Conservation (phyloP, 805 yeast genomes). For the Candida pseudofarinosa region DNA sequence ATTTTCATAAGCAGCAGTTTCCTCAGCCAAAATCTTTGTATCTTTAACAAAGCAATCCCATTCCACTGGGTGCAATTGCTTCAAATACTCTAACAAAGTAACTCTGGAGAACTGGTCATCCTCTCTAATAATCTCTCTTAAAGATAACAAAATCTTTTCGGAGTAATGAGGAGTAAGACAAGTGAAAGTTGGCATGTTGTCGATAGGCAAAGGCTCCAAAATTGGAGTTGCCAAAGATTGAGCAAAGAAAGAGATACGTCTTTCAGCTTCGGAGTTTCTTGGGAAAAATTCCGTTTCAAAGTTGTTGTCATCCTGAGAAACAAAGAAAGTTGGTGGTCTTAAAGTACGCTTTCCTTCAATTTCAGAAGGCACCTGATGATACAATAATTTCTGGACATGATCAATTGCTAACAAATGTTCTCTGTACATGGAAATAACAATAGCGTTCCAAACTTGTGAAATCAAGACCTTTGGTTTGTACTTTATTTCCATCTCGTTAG, state of each 20-base stretch:
- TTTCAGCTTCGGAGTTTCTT: constrained; percentile 94
- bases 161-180: constrained; percentile 85
- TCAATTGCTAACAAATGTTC: constrained; percentile 97
- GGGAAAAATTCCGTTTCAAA: constrained; percentile 98
- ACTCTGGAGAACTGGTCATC: constrained; percentile 59
- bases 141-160: constrained; percentile 72
- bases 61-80: constrained; percentile 52
- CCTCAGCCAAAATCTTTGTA: constrained; percentile 52
- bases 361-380: constrained; percentile 98
- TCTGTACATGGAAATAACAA: constrained; percentile 98
- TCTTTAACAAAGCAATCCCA: constrained; percentile 57
- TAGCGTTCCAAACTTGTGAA: constrained; percentile 98
- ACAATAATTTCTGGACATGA: constrained; percentile 94
- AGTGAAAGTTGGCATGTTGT: constrained; percentile 98
- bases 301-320: constrained; percentile 93
- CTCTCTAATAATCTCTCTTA: constrained; percentile 76
- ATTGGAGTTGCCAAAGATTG: constrained; percentile 98
- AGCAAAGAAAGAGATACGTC: constrained; percentile 99
- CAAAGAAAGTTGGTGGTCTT: constrained; percentile 98
- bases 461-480: constrained; percentile 97
- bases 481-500: constrained; percentile 98
- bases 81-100: constrained; percentile 52
- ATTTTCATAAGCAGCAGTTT: constrained; percentile 51
- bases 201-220: constrained; percentile 98
- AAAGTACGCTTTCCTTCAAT: constrained; percentile 97